These are phyloP conservation scores for Boletus barrowsii DNA, from an alignment of 768 basidiomycete species.

Conservation along the genomic window DNA sequence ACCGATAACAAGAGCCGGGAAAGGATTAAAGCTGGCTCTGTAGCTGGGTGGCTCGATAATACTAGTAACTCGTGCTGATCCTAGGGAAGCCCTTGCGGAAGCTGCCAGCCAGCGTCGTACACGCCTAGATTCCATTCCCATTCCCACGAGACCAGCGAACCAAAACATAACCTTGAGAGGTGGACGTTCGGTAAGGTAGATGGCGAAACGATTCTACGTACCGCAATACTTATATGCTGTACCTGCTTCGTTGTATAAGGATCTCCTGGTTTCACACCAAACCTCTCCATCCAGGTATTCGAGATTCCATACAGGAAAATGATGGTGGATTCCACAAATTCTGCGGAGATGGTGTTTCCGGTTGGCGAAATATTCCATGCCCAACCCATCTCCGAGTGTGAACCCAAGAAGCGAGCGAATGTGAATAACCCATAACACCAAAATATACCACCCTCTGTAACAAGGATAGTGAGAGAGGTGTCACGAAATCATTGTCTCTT, in stretches of 20 bases:
- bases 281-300: constrained; percentile 97
- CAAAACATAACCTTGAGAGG: constrained; percentile 77
- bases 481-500: neutral
- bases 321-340: constrained; percentile 73
- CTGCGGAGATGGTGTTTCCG: constrained; percentile 54
- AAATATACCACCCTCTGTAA: constrained; percentile 83
- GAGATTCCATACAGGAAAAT: constrained; percentile 88
- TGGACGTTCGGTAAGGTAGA: neutral
- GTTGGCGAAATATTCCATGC: constrained; percentile 83
- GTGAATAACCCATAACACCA: constrained; percentile 86
- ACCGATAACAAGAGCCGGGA: constrained; percentile 91
- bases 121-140: constrained; percentile 80
- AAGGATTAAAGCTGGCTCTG: constrained; percentile 79
- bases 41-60: constrained; percentile 72
- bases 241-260: constrained; percentile 90
- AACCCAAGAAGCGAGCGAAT: constrained; percentile 93
- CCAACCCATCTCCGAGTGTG: constrained; percentile 86
- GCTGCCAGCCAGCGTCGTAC: constrained; percentile 73
- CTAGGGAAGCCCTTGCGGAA: constrained; percentile 43
- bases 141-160: constrained; percentile 87
- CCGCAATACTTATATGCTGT: constrained; percentile 93
- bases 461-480: neutral
- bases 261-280: constrained; percentile 76
- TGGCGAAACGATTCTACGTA: constrained; percentile 33
- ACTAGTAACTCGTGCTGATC: constrained; percentile 20